Evolutionary conservation across 1,284 basidiomycete species (phyloP).

Genomic region (Cutaneotrichosporon cyanovorans): DNA sequence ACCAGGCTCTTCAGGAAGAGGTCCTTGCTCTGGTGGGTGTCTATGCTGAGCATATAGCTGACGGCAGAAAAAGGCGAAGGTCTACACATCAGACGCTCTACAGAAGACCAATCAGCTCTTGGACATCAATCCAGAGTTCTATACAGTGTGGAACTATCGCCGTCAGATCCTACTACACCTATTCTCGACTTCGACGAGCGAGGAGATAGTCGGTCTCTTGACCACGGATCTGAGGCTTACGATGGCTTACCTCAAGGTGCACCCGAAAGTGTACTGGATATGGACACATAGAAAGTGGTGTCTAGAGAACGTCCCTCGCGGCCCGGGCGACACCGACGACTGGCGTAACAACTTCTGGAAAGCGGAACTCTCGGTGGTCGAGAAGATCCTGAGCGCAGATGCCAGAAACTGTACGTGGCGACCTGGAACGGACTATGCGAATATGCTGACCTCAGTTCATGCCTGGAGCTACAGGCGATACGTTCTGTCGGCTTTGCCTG

Average conservation of each 20-base stretch:
- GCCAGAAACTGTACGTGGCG: constrained; percentile 71
- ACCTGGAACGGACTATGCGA: neutral
- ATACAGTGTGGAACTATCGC: constrained; percentile 88
- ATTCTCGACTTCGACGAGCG: constrained; percentile 55
- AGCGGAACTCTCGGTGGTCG: constrained; percentile 71
- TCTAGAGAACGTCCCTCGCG: constrained; percentile 68
- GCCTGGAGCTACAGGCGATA: constrained; percentile 89
- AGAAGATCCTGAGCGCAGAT: constrained; percentile 82
- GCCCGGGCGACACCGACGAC: constrained; percentile 51
- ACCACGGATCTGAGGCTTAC: constrained; percentile 72
- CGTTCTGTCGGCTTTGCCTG: constrained; percentile 62
- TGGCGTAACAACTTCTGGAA: constrained; percentile 76
- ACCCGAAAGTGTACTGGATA: constrained; percentile 93
- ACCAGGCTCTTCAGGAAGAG: constrained; percentile 59
- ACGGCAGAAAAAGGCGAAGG: constrained; percentile 57
- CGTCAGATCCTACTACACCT: constrained; percentile 65
- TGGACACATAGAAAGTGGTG: constrained; percentile 97
- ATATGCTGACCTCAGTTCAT: constrained; percentile 55
- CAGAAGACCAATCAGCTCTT: constrained; percentile 67
- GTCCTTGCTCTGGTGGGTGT: constrained; percentile 59
- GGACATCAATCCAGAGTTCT: constrained; percentile 78
- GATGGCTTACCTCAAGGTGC: constrained; percentile 63
- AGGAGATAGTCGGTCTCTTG: constrained; percentile 59
- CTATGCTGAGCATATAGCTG: neutral
- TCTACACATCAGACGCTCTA: constrained; percentile 63